Base-by-base conservation (phyloP, 495 filamentous ascomycete genomes). In the Durotheca rogersii region DNA sequence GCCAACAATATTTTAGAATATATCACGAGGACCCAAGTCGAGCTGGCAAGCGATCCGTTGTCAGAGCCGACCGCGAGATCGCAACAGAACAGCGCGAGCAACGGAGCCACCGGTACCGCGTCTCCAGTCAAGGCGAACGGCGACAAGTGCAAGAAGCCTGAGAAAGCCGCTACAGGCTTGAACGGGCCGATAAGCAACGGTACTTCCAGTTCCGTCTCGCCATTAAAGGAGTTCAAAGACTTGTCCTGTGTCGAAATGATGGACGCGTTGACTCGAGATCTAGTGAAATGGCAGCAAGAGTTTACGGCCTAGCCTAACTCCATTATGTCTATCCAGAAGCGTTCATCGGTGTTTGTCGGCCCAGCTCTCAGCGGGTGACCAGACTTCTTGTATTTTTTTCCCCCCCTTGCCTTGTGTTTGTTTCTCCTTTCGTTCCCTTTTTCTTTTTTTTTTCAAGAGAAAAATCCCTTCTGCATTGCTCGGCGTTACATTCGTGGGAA, bases 21-120 rank as follows among this genome's bases (percentile, higher is more conserved):
- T 66, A 96, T 98, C 57, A 84, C 87, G 6, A 81, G 88, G 35
- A 92, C 89, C 54, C 92, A 96, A 60, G 76, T 95, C 9, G 93
- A 98, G 64, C 81, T 96, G 72, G 91, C 89, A 0, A 81, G 71
- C 21, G 45, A 59, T 31, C 57, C 64, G 16, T 48, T 63, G 20
- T 56, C 62, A 19, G 62, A 63, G 9, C 40, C 60, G 1, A 36
- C n/a, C 4, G 16, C 43, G 4, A 36, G 15, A 29, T 23, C 60
- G 2, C 48, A 59, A 15, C 60, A 50, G 15, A 51, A 48, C 7
- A 53, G 33, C 7, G 32, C 47, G 1, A 38, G 39, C 14, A 45
- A 53, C 4, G 56, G 38, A 17, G 29, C 60, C 1, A 16, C 16
- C 21, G 45, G 47, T 15, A 12, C 36, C 14, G 15, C 42, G 53